Conservation (phyloP, 805 yeast genomes). For the Candida peoriensis region DNA sequence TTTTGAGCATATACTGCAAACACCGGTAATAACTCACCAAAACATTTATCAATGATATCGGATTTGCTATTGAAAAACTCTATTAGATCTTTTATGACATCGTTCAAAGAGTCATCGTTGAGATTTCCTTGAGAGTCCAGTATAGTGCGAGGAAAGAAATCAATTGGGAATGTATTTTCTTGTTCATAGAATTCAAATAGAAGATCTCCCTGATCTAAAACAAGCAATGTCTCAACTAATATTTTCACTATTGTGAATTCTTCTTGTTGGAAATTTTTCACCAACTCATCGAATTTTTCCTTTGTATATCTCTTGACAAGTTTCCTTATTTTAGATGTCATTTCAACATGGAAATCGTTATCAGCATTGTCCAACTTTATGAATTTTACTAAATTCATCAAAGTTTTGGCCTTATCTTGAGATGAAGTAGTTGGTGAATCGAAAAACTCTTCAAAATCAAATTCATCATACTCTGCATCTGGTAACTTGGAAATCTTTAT, state of each 20-base stretch:
- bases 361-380: slow-evolving; percentile 21
- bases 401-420: slow-evolving; percentile 21
- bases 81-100: slow-evolving; percentile 23
- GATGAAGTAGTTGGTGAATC: slow-evolving; percentile 12
- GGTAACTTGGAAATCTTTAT: slow-evolving; percentile 6
- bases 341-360: slow-evolving; percentile 4
- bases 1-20: slow-evolving; percentile 33
- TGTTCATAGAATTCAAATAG: slow-evolving; percentile 37
- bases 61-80: slow-evolving; percentile 32
- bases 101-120: slow-evolving; percentile 18
- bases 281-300: slow-evolving; percentile 17
- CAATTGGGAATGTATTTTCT: slow-evolving; percentile 28
- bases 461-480: slow-evolving; percentile 1
- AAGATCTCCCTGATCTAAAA: slow-evolving; percentile 31
- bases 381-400: slow-evolving; percentile 15
- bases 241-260: slow-evolving; percentile 19
- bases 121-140: slow-evolving; percentile 21
- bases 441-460: slow-evolving; percentile 16
- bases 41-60: slow-evolving; percentile 32
- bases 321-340: slow-evolving; percentile 7
- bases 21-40: slow-evolving; percentile 34
- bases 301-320: slow-evolving; percentile 14
- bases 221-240: slow-evolving; percentile 21
- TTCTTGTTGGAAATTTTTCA: slow-evolving; percentile 12
- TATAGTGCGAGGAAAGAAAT: slow-evolving; percentile 25